Conservation (phyloP, 1,139 yeast genomes). For the Yamadazyma diospyri region DNA sequence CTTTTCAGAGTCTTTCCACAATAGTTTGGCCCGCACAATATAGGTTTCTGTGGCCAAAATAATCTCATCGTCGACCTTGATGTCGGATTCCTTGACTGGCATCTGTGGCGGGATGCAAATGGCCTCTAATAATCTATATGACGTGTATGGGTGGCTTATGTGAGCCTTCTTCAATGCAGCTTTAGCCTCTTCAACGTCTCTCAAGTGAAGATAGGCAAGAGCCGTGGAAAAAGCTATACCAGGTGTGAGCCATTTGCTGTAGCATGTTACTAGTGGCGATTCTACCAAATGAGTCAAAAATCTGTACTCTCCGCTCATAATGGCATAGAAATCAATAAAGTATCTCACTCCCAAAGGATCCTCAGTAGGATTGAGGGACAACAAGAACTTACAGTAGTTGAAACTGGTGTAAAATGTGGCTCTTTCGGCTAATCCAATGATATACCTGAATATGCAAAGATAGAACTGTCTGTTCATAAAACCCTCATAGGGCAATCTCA, state of each 20-base stretch:
- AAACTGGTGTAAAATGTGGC: constrained; percentile 78
- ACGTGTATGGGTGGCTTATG: constrained; percentile 56
- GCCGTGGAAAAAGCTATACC: constrained; percentile 68
- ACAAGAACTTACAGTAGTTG: constrained; percentile 64
- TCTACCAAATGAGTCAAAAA: constrained; percentile 55
- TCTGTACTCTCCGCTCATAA: constrained; percentile 61
- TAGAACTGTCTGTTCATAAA: constrained; percentile 78
- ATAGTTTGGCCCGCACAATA: constrained; percentile 42
- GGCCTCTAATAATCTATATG: constrained; percentile 45
- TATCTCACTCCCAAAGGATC: constrained; percentile 85
- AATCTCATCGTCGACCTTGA: constrained; percentile 23
- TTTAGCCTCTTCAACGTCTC: constrained; percentile 42
- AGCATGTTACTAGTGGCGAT: constrained; percentile 55
- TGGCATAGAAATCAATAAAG: constrained; percentile 76
- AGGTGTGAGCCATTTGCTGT: constrained; percentile 68
- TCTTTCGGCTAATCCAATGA: constrained; percentile 67
- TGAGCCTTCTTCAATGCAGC: constrained; percentile 49
- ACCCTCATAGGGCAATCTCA: constrained; percentile 72
- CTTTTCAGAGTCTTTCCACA: constrained; percentile 49
- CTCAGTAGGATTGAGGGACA: constrained; percentile 69
- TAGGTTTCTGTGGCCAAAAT: constrained; percentile 48
- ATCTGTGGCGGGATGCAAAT: constrained; percentile 25
- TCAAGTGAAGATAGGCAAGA: constrained; percentile 50
- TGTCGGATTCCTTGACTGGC: constrained; percentile 22
- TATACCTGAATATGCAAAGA: constrained; percentile 68